Evolutionary conservation across 2,329 filamentous ascomycete species (phyloP).

Genomic region (Xylaria sp.): DNA sequence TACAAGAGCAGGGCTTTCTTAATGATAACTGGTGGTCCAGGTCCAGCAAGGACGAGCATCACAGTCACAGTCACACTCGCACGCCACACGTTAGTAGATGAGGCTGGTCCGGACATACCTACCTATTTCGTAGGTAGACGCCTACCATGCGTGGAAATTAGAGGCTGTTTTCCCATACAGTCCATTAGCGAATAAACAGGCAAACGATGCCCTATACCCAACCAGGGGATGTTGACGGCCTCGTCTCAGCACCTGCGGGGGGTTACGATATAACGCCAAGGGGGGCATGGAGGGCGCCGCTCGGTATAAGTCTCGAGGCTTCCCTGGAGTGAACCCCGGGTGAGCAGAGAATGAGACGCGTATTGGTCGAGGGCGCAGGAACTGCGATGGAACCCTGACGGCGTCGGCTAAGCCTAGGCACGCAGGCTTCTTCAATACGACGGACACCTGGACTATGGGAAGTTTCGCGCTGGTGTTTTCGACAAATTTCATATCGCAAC

Average conservation of each 20-base stretch:
- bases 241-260: not conserved
- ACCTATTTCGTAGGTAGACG: no score
- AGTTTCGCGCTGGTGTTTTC: no score
- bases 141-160: no score
- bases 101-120: no score
- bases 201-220: no score
- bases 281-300: not conserved
- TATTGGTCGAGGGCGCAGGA: conserved; percentile 3
- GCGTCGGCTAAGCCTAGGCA: not conserved
- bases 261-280: not conserved
- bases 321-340: not conserved
- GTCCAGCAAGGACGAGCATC: no score
- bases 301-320: not conserved
- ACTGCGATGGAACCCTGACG: not conserved
- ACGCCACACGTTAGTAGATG: no score
- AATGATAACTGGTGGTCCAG: not conserved
- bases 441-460: no score
- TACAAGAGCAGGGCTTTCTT: not conserved
- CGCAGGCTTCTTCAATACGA: no score
- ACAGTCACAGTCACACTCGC: no score
- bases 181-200: no score
- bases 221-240: not conserved
- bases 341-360: not conserved
- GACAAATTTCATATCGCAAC: not conserved
- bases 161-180: no score